phyloP scores from a whole-genome alignment of 2,329 filamentous ascomycete species.

The Didymella segeticola region DNA sequence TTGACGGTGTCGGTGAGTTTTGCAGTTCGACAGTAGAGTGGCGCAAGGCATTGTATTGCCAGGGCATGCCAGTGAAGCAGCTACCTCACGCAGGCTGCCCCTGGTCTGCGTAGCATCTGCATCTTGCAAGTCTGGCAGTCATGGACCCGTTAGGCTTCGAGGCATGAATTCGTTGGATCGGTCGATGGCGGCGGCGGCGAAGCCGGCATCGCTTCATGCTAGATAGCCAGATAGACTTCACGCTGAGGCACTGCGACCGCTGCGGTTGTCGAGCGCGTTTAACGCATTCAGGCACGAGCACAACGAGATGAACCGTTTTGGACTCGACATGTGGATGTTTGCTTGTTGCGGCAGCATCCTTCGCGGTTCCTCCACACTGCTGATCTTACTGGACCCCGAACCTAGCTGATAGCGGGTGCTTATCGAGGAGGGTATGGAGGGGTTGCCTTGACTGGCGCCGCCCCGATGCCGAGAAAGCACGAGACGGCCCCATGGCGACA shows the following conservation, averaged over 20 bases:
- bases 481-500: slow-evolving; percentile 7
- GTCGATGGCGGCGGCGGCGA: slow-evolving; percentile 23
- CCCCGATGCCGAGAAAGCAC: slow-evolving; percentile 20
- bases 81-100: slow-evolving; percentile 18
- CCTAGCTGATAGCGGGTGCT: slow-evolving; percentile 38
- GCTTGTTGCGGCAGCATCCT: slow-evolving; percentile 28
- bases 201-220: slow-evolving; percentile 11
- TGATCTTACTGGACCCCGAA: slow-evolving; percentile 27
- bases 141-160: slow-evolving; percentile 17
- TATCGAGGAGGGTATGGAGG: slow-evolving; percentile 36
- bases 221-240: no score
- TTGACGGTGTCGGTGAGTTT: slow-evolving; percentile 40
- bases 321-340: slow-evolving; percentile 21
- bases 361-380: slow-evolving; percentile 29
- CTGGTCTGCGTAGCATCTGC: slow-evolving; percentile 10
- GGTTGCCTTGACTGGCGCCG: slow-evolving; percentile 34
- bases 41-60: slow-evolving; percentile 23
- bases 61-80: slow-evolving; percentile 34
- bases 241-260: slow-evolving; percentile 4
- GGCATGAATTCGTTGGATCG: slow-evolving; percentile 25
- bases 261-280: not conserved
- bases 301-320: not conserved
- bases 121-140: slow-evolving; percentile 11
- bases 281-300: not conserved
- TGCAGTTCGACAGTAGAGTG: slow-evolving; percentile 25